Base-by-base conservation (phyloP, 148 eudicot species). In the Amaranthus cruentus region DNA sequence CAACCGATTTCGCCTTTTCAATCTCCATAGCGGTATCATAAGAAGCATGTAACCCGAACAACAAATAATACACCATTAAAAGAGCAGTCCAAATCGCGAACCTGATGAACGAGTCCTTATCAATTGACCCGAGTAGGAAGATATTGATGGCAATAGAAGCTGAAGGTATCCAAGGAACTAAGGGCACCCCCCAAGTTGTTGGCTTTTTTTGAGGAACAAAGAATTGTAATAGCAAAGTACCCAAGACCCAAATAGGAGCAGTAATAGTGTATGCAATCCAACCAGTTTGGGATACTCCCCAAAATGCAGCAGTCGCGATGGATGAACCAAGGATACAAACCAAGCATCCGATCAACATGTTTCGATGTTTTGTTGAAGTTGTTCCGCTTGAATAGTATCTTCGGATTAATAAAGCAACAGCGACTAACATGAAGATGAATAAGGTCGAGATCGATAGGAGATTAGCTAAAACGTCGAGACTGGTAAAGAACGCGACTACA, bases 151-250 rank as follows among this genome's bases (percentile, higher is more conserved):
- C 81, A 9, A 89, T 79, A 4, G 85, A 80, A 0, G 76, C 70
- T 0, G 95, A 87, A 5, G 95, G 95, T 21, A 89, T 44, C 88
- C 88, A 91, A 0, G 96, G 96, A 54, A 91, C 87, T 47, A 87
- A 56, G 1, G 96, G 97, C 1, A 81, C 89, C 3, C 93, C 95
- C 91, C 91, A 89, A 0, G 78, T 3, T 70, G 62, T 87, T 0
- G 95, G 85, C 0, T 63, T 21, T 54, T 82, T 83, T 57, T 81
- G 77, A 15, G 85, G 83, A 3, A 88, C 85, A 7, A 70, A 57
- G 7, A 84, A 6, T 10, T 58, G 55, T 3, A 87, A 55, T 8
- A 83, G 82, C 21, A 78, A 63, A 1, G 96, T 90, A 0, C 82
- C 77, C 3, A 83, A 6, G 47, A 88, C 63, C 96, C 92, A 90